These are phyloP conservation scores for Harringtonia aguacate DNA, from an alignment of 2,329 filamentous ascomycete genomes.

Conservation along the genomic window DNA sequence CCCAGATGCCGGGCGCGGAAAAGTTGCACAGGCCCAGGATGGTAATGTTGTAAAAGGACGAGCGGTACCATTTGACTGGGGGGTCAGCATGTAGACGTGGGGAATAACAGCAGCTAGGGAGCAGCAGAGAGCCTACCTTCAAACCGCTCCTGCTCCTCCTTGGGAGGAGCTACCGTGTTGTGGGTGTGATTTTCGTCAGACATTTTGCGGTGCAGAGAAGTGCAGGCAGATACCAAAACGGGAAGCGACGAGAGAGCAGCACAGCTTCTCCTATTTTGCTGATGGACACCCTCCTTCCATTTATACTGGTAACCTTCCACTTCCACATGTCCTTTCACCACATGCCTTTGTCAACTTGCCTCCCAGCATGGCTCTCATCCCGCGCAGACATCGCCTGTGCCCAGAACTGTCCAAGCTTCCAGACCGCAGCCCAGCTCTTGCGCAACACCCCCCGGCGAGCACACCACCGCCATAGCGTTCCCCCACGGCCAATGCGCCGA, in stretches of 20 bases:
- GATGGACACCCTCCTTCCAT: too few species aligned
- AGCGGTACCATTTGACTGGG: slow-evolving; percentile 51
- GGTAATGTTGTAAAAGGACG: slow-evolving; percentile 62
- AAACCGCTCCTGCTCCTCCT: slow-evolving; percentile 9
- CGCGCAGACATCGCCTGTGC: background rate
- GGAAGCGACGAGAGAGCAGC: too few species aligned
- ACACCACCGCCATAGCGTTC: slow-evolving; percentile 3
- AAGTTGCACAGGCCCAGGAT: slow-evolving; percentile 63
- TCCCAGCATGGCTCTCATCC: too few species aligned
- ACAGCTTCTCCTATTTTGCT: too few species aligned
- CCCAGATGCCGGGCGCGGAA: slow-evolving; percentile 61
- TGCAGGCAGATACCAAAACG: background rate
- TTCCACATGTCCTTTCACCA: too few species aligned
- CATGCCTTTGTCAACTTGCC: too few species aligned
- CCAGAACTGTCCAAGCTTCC: background rate
- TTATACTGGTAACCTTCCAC: too few species aligned
- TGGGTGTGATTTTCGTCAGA: background rate
- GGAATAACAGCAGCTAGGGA: too few species aligned
- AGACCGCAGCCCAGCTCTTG: background rate
- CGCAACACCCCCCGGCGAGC: slow-evolving; percentile 3
- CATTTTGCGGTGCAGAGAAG: background rate
- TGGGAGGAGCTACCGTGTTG: slow-evolving; percentile 3
- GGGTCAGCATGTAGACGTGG: too few species aligned
- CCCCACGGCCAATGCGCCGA: too few species aligned
- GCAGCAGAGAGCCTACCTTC: slow-evolving; percentile 3